Base-by-base conservation (phyloP, 2,329 filamentous ascomycete genomes). In the Paraphoma sp. region DNA sequence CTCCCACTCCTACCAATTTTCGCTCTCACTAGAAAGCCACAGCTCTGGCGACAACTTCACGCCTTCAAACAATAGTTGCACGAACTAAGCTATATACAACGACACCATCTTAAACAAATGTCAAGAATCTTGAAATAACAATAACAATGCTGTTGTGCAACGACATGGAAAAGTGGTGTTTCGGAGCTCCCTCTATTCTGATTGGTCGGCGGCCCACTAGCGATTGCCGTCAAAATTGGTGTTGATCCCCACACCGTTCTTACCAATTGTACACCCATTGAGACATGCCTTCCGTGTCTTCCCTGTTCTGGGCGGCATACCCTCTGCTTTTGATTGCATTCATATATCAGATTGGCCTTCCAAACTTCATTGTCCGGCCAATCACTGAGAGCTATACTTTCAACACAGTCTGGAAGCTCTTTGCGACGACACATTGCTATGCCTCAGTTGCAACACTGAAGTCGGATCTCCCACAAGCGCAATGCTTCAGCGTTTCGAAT, bases 401-500 rank as follows among this genome's bases (percentile, higher is more conserved):
- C 48, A 66, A 65, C 30, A 54, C 68, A 42, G 44, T 73, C 16
- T 60, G 60, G 41, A 67, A 68, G 38, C 45, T 70, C 16, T 69
- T 73, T 53, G 58, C 66, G 5, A 57, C 63, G 14, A 75, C 72
- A 17, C 61, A 80, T 61, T 83, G 81, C 67, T 82, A 82, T 57
- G 71, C 75, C 28, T 76, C 75, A 3, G 75, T 85, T 46, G 78
- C 69, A 23, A 83, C 82, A 0, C 76, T 82, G 18, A 73, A 76
- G 23, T 57, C 70, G 1, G 64, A 69, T 0, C 60, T 75, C 7
- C 76, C 80, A 8, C 53, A 65, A 9, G 71, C 69, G 2, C 77
- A 81, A 47, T 89, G 87, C 74, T 88, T 89, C 70, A 81, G 81
- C 5, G 82, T 88, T 1, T 69, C 64, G 1, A 73, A 81, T 41